phyloP scores from a whole-genome alignment of 192 early-diverging fungal genomes.

The Umbelopsis sp. region DNA sequence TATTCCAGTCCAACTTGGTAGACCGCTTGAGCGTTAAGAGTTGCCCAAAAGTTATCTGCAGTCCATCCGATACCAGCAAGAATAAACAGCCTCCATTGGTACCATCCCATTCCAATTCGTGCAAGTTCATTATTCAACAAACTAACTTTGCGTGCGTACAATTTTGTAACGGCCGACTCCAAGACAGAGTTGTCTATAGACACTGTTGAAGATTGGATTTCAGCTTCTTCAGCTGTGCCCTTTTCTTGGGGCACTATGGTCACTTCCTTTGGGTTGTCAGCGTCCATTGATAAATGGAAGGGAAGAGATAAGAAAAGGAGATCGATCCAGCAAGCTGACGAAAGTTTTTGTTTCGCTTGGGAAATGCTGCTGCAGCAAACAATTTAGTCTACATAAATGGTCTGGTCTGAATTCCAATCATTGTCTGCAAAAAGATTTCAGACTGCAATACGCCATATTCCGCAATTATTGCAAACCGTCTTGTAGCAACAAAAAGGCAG shows the following conservation, averaged over 20 bases:
- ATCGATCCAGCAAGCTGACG: too few relatives aligned
- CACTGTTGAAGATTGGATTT: neutral
- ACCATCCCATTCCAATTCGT: conserved; percentile 17
- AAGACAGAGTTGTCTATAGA: neutral
- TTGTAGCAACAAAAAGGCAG: too few relatives aligned
- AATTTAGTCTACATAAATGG: neutral
- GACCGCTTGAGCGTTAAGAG: conserved; percentile 2
- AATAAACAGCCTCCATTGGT: conserved; percentile 6
- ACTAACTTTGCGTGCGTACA: neutral
- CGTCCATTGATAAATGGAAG: neutral
- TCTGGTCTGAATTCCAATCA: neutral
- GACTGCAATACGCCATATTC: neutral
- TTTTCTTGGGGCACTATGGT: neutral
- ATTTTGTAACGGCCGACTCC: neutral
- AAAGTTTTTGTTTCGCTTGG: too few relatives aligned
- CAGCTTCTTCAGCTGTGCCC: neutral
- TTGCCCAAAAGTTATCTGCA: conserved; percentile 13
- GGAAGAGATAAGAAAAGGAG: neutral
- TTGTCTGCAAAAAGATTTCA: neutral
- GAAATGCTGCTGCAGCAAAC: too few relatives aligned
- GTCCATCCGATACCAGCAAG: conserved; percentile 15
- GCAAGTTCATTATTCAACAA: conserved; percentile 1
- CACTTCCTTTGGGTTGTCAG: neutral
- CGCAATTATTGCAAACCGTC: too few relatives aligned
- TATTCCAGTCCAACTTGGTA: conserved; percentile 14